Evolutionary conservation across 768 basidiomycete genomes (phyloP).

Genomic region (Plicaturopsis crispa): DNA sequence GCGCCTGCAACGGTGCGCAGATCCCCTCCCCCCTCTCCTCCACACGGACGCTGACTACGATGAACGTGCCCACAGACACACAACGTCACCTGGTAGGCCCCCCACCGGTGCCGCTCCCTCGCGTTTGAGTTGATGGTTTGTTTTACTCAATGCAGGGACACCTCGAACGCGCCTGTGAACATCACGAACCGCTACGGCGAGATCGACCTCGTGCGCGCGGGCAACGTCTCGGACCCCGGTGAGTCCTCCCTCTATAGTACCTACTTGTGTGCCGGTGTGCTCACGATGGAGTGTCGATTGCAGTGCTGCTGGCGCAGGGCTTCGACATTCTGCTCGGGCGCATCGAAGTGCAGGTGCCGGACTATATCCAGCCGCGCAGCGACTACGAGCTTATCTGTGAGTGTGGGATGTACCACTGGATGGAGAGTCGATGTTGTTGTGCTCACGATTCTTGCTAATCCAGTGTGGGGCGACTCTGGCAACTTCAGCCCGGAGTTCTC

Average conservation of each 20-base stretch:
- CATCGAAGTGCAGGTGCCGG: conserved; percentile 18
- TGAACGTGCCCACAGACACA: conserved; percentile 28
- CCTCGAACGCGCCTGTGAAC: conserved; percentile 12
- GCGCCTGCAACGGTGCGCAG: conserved; percentile 24
- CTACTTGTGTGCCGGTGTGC: neutral
- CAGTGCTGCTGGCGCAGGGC: conserved; percentile 17
- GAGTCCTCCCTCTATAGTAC: conserved; percentile 9
- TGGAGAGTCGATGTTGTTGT: no score
- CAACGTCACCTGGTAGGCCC: conserved; percentile 17
- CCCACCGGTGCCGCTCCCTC: neutral
- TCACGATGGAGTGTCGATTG: neutral
- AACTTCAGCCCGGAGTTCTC: conserved; percentile 26
- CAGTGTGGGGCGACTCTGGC: conserved; percentile 31
- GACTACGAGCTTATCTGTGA: conserved; percentile 25
- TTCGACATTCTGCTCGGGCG: conserved; percentile 23
- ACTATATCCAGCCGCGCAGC: conserved; percentile 16
- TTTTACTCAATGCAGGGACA: conserved; percentile 29
- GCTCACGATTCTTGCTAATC: neutral
- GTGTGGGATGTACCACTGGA: no score
- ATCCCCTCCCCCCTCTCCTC: conserved; percentile 24
- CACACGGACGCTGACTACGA: conserved; percentile 28
- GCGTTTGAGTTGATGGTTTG: no score
- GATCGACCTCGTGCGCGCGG: conserved; percentile 19
- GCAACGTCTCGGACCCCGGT: conserved; percentile 15
- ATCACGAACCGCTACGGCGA: conserved; percentile 24